Evolutionary conservation across 1,284 basidiomycete species (phyloP).

Genomic region (Cutaneotrichosporon cutaneum): DNA sequence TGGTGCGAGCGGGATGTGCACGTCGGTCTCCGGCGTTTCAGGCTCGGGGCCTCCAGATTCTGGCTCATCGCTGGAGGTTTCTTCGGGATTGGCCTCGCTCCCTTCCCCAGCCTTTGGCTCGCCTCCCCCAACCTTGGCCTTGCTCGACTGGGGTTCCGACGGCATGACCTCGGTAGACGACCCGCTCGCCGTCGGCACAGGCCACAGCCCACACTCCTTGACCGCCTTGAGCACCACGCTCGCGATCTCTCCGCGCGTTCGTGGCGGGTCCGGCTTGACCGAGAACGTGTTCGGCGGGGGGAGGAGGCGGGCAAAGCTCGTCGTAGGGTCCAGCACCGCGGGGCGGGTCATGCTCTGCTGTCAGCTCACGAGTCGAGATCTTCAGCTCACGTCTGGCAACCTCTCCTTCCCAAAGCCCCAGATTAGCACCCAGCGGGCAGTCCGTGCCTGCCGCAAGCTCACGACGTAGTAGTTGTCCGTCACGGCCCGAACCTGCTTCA

Average conservation of each 20-base stretch:
- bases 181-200: background rate
- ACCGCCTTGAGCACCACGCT: background rate
- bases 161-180: too few species aligned
- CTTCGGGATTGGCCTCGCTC: too few species aligned
- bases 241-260: background rate
- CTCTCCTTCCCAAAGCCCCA: conserved; percentile 71
- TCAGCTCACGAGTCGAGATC: background rate
- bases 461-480: conserved; percentile 81
- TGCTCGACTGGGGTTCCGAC: too few species aligned
- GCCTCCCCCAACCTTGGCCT: too few species aligned
- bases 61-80: background rate
- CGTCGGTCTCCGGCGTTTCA: conserved; percentile 16
- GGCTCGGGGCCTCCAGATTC: too few species aligned
- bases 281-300: conserved; percentile 49
- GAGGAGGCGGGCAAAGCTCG: conserved; percentile 59
- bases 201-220: conserved; percentile 5
- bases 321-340: conserved; percentile 51
- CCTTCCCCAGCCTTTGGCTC: too few species aligned
- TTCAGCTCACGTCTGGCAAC: conserved; percentile 69
- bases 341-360: conserved; percentile 30
- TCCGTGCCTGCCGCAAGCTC: conserved; percentile 79
- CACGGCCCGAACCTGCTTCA: conserved; percentile 61
- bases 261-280: conserved; percentile 11
- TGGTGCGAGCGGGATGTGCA: conserved; percentile 56
- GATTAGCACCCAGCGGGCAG: conserved; percentile 80